Conservation (phyloP, 345 rosid species). For the Citrus australasica region DNA sequence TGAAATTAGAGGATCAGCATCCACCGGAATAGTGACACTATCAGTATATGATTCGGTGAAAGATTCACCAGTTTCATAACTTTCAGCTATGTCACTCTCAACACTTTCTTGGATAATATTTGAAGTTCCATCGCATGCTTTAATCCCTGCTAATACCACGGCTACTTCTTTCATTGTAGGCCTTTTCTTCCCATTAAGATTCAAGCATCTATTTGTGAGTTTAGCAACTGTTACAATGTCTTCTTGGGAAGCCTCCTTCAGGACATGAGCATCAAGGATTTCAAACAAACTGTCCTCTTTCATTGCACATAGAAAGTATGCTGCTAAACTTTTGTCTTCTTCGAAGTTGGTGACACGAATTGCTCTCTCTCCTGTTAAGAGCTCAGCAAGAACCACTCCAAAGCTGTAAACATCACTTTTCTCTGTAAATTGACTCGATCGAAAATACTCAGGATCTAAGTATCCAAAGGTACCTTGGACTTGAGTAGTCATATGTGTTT, state of each 20-base stretch:
- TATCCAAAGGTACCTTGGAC: neutral
- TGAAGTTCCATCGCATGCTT: neutral
- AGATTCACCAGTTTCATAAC: too few species aligned
- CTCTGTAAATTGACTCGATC: neutral
- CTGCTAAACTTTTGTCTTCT: neutral
- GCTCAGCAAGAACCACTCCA: neutral
- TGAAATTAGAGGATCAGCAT: too few species aligned
- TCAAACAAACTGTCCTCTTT: neutral
- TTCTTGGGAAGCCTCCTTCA: neutral
- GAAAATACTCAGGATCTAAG: neutral
- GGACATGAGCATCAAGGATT: neutral
- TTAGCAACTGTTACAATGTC: neutral
- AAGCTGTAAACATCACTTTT: neutral
- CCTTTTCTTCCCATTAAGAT: neutral
- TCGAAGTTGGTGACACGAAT: neutral
- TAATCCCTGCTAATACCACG: neutral
- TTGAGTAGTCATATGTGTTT: slow-evolving; percentile 14
- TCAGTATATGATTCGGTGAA: too few species aligned
- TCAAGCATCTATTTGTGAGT: neutral
- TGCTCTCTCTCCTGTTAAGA: neutral
- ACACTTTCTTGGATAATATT: neutral
- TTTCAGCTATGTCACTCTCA: too few species aligned
- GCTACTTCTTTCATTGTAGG: neutral
- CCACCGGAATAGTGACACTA: too few species aligned
- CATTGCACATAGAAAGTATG: neutral